Base-by-base conservation (phyloP, 768 basidiomycete species). In the Auricularia auricula-judae region DNA sequence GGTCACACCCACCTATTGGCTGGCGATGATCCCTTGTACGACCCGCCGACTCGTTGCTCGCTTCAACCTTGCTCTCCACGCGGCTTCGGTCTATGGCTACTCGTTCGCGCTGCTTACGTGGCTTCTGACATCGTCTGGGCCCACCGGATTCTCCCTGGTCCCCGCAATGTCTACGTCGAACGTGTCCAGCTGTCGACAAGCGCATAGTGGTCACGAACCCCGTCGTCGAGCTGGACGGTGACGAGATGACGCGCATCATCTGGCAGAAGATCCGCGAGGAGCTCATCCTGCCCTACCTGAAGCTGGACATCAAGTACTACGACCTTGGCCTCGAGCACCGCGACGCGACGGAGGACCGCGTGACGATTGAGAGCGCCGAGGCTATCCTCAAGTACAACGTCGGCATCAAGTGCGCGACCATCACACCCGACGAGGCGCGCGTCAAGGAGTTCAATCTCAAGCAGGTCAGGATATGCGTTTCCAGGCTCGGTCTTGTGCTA, bases 181-280 rank as follows among this genome's bases (percentile, higher is more conserved):
- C 12, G 23, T 18, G 23, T 65, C 65, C 64, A 63, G 60, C 61
- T 8, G 23, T 61, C 10, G 64, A 67, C 56, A 65, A 67, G 18
- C 90, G 88, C 74, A 95, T 97, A 71, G 82, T 81, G 35, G 93
- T 94, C 61, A 78, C 83, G 72, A 93, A 94, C 71, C 93, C 93
- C 4, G 84, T 97, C 58, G 93, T 97, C 60, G 94, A 97, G 78
- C 84, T 98, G 62, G 94, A 98, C 74, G 94, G 94, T 59, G 95
- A 97, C 76, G 96, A 99, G 78, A 98, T 98, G 96, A 99, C 96
- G 39, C 82, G 96, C 69, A 97, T 99, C 72, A 99, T 98, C 74
- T 98, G 92, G 93, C 94, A 93, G 84, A 93, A 93, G 81, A 94
- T 95, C 72, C 82, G 91, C 65, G 90, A 97, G 71, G 93, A 96